These are phyloP conservation scores for Aspergillus egyptiacus DNA, from an alignment of 495 filamentous ascomycete genomes.

Conservation along the genomic window DNA sequence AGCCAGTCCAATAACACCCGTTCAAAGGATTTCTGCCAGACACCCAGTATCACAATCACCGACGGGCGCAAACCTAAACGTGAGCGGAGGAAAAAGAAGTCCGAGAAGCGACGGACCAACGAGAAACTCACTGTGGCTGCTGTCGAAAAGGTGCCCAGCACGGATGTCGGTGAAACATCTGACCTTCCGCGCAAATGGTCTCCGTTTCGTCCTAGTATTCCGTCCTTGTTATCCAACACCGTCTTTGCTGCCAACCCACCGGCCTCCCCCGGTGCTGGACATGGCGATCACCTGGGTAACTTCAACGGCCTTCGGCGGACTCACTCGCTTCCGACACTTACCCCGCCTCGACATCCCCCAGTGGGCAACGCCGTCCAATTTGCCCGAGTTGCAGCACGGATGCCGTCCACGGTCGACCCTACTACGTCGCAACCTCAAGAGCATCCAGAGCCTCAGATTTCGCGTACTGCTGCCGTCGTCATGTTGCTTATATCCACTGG, in stretches of 20 bases:
- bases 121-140: constrained; percentile 7
- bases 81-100: constrained; percentile 30
- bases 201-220: constrained; percentile 46
- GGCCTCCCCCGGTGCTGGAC: constrained; percentile 23
- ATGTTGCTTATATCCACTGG: constrained; percentile 70
- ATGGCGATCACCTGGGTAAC: constrained; percentile 29
- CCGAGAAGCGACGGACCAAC: constrained; percentile 15
- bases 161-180: constrained; percentile 6
- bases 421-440: constrained; percentile 31
- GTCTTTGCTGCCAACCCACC: constrained; percentile 50
- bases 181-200: constrained; percentile 25
- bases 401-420: constrained; percentile 16
- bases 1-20: constrained; percentile 20
- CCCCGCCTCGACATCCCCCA: constrained; percentile 46
- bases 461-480: constrained; percentile 65
- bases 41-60: constrained; percentile 10
- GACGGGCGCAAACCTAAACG: constrained; percentile 22
- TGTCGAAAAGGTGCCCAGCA: constrained; percentile 1
- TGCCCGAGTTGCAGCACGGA: constrained; percentile 34
- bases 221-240: constrained; percentile 57
- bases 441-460: constrained; percentile 54
- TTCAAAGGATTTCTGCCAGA: constrained; percentile 23
- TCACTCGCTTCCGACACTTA: constrained; percentile 65
- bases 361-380: constrained; percentile 38
- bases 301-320: constrained; percentile 64